Conservation (phyloP, 2,329 filamentous ascomycete genomes). For the Exophiala oligosperma region DNA sequence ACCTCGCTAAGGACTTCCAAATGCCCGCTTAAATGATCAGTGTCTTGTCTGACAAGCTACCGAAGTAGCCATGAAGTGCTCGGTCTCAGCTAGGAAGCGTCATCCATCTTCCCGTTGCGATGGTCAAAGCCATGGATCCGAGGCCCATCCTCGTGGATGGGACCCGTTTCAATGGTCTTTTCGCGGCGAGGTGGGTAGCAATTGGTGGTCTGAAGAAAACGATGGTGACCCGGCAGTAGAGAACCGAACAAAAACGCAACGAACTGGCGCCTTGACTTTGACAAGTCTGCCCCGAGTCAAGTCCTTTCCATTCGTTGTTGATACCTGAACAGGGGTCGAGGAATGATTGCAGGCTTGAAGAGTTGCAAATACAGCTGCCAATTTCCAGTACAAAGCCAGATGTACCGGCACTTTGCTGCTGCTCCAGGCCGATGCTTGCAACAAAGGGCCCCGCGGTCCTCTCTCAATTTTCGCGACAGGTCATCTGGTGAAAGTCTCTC, state of each 20-base stretch:
- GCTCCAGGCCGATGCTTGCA: not conserved
- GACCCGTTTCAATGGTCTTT: conserved; percentile 8
- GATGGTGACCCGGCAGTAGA: conserved; percentile 6
- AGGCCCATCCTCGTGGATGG: conserved; percentile 18
- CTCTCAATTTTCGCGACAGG: no score
- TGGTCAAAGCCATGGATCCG: conserved; percentile 13
- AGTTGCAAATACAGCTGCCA: conserved; percentile 4
- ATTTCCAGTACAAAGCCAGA: not conserved
- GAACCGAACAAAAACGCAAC: conserved; percentile 4
- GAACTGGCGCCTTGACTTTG: conserved; percentile 7
- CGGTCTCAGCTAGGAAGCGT: conserved; percentile 15
- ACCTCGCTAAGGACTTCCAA: conserved; percentile 7
- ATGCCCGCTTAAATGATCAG: not conserved
- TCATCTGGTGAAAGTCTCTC: not conserved
- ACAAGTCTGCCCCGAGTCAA: conserved; percentile 14
- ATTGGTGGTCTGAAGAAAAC: not conserved
- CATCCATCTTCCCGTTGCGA: conserved; percentile 13
- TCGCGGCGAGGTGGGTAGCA: conserved; percentile 3
- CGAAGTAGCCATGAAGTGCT: not conserved
- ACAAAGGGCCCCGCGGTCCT: not conserved
- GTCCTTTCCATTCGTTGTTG: not conserved
- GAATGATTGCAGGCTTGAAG: not conserved
- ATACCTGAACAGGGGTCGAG: not conserved
- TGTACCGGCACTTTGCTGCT: not conserved
- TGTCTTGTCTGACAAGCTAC: not conserved